A percentile compares a stretch with the other conserved stretches of the same genome.
These are phyloP conservation scores for Parastagonospora avenae DNA, from an alignment of 2,329 filamentous ascomycete species.

Conservation along the genomic window DNA sequence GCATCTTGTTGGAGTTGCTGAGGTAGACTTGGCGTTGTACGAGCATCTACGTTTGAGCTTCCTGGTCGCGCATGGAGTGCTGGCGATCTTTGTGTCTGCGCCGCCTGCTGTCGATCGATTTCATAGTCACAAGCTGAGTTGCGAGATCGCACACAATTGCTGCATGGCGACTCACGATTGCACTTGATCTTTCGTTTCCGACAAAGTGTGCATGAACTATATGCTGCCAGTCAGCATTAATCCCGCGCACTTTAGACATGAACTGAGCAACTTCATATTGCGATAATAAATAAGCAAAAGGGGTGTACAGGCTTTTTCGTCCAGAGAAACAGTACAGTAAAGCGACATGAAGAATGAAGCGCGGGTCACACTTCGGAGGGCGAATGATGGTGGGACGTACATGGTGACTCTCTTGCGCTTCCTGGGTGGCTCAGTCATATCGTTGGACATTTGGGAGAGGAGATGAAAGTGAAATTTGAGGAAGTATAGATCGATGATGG, in stretches of 20 bases:
- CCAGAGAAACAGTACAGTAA: too few species aligned
- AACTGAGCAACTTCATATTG: too few species aligned
- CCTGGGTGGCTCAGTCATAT: slow-evolving; percentile 27
- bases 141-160: slow-evolving; percentile 63
- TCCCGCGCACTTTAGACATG: too few species aligned
- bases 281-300: too few species aligned
- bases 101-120: not conserved
- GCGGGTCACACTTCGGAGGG: too few species aligned
- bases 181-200: slow-evolving; percentile 66
- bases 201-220: slow-evolving; percentile 62
- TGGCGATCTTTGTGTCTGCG: not conserved
- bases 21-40: not conserved
- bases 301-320: too few species aligned
- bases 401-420: slow-evolving; percentile 52
- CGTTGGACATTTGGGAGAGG: not conserved
- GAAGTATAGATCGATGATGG: not conserved
- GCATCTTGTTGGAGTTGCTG: slow-evolving; percentile 5
- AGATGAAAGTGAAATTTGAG: not conserved
- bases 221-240: not conserved
- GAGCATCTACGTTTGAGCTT: not conserved
- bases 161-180: slow-evolving; percentile 64
- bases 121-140: slow-evolving; percentile 61
- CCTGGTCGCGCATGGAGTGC: too few species aligned
- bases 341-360: too few species aligned
- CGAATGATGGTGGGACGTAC: slow-evolving; percentile 35